phyloP scores from a whole-genome alignment of 371 early-diverging fungal species.

The Umbelopsis sp. region DNA sequence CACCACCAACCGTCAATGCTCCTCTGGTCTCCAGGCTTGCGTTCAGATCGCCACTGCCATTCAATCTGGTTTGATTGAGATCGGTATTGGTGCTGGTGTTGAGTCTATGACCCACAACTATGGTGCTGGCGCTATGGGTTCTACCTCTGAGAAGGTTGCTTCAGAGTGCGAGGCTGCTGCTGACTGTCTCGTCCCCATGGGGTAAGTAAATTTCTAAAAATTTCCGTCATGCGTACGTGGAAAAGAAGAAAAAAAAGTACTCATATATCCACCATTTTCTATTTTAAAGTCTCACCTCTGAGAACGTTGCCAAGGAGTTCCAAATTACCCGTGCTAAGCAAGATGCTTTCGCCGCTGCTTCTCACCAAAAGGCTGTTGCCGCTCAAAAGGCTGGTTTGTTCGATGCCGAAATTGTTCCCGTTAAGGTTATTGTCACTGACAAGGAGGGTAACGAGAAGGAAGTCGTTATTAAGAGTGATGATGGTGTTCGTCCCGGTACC shows the following conservation, averaged over 20 bases:
- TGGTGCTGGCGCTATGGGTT: constrained; percentile 76
- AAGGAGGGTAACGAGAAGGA: constrained; percentile 73
- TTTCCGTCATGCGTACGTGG: not conserved
- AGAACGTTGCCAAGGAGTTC: constrained; percentile 93
- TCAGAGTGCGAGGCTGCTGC: constrained; percentile 69
- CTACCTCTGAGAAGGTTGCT: constrained; percentile 76
- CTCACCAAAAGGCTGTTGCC: constrained; percentile 78
- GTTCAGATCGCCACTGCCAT: constrained; percentile 91
- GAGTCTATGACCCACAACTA: constrained; percentile 97
- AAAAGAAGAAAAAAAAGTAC: no score
- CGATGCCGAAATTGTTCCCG: constrained; percentile 92
- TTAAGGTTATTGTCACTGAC: constrained; percentile 76
- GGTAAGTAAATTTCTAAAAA: constrained; percentile 43
- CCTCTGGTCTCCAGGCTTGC: constrained; percentile 95
- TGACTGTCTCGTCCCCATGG: constrained; percentile 90
- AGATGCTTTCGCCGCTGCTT: constrained; percentile 87
- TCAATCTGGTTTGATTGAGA: constrained; percentile 88
- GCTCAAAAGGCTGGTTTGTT: constrained; percentile 94
- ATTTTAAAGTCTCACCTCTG: constrained; percentile 79
- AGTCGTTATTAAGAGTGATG: constrained; percentile 78
- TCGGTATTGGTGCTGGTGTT: constrained; percentile 98
- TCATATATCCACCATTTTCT: not conserved
- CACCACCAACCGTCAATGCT: constrained; percentile 97
- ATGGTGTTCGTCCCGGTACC: constrained; percentile 89
- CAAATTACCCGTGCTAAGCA: constrained; percentile 82